phyloP scores from a whole-genome alignment of 352 stramenopile species.

The Lagenidium sp. region DNA sequence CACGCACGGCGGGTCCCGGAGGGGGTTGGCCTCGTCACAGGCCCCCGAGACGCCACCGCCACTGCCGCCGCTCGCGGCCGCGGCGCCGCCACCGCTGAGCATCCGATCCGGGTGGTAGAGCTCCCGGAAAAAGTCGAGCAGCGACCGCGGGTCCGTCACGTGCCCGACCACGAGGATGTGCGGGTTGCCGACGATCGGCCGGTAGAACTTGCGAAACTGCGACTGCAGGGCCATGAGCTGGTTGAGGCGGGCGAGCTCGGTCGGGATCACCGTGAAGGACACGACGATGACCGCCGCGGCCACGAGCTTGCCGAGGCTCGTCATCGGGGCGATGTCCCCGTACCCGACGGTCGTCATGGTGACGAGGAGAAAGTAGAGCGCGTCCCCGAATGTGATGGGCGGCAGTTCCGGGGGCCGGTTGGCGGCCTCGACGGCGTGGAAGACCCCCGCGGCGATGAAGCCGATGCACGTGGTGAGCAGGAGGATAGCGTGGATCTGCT shows the following conservation, averaged over 20 bases:
- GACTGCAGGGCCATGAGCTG: constrained; percentile 55
- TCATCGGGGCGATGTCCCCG: constrained; percentile 37
- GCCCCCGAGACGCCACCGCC: not conserved
- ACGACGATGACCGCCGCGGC: constrained; percentile 40
- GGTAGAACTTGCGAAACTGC: constrained; percentile 49
- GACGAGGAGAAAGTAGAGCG: constrained; percentile 54
- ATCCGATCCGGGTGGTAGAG: constrained; percentile 54
- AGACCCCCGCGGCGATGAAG: constrained; percentile 51
- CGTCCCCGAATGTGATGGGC: constrained; percentile 36
- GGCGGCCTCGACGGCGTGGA: constrained; percentile 41
- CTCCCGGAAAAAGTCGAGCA: constrained; percentile 56
- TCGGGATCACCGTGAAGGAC: constrained; percentile 46
- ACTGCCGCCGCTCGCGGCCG: constrained; percentile 2
- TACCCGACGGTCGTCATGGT: constrained; percentile 51
- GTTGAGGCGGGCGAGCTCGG: constrained; percentile 38
- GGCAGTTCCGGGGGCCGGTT: constrained; percentile 12
- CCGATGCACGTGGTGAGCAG: constrained; percentile 55
- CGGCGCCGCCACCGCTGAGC: constrained; percentile 1
- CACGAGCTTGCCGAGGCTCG: constrained; percentile 27
- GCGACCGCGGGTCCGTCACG: constrained; percentile 29
- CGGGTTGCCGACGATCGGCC: constrained; percentile 35
- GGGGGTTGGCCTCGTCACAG: constrained; percentile 9
- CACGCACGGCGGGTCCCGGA: constrained; percentile 38
- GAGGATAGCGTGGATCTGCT: constrained; percentile 55
- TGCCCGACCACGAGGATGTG: constrained; percentile 50